Evolutionary conservation across 345 rosid species (phyloP).

Genomic region (Salix udensis): DNA sequence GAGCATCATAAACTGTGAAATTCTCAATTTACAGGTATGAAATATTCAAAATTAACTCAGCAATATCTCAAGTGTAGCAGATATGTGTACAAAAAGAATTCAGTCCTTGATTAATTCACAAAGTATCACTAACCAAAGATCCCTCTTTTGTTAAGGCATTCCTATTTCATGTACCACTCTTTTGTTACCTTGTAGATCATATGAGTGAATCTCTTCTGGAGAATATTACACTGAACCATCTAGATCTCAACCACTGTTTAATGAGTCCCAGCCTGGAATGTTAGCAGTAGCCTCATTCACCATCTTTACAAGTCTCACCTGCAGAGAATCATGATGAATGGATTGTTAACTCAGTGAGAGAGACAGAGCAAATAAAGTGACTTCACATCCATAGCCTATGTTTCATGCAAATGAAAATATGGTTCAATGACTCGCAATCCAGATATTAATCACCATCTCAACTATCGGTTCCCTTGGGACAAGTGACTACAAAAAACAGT

Average conservation of each 20-base stretch:
- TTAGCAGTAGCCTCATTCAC: constrained; percentile 71
- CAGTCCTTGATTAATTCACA: neutral
- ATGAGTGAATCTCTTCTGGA: constrained; percentile 4
- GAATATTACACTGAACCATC: constrained; percentile 2
- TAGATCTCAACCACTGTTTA: constrained; percentile 27
- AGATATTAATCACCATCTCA: neutral
- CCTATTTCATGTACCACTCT: constrained; percentile 23
- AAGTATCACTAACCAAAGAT: constrained; percentile 2
- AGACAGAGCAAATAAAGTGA: neutral
- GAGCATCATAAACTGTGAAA: neutral
- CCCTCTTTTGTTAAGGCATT: neutral
- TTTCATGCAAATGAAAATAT: neutral
- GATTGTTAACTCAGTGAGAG: neutral
- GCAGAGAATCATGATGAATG: constrained; percentile 6
- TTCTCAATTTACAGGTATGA: constrained; percentile 11
- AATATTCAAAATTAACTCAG: constrained; percentile 6
- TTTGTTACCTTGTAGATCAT: constrained; percentile 13
- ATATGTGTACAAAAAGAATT: constrained; percentile 18
- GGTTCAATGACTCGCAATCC: neutral
- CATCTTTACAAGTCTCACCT: constrained; percentile 64
- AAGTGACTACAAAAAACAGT: neutral
- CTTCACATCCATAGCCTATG: neutral
- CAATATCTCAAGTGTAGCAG: constrained; percentile 6
- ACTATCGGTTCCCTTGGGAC: neutral
- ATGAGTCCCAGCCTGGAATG: constrained; percentile 55